Base-by-base conservation (phyloP, 2,329 filamentous ascomycete species). In the Curvularia hawaiiensis region DNA sequence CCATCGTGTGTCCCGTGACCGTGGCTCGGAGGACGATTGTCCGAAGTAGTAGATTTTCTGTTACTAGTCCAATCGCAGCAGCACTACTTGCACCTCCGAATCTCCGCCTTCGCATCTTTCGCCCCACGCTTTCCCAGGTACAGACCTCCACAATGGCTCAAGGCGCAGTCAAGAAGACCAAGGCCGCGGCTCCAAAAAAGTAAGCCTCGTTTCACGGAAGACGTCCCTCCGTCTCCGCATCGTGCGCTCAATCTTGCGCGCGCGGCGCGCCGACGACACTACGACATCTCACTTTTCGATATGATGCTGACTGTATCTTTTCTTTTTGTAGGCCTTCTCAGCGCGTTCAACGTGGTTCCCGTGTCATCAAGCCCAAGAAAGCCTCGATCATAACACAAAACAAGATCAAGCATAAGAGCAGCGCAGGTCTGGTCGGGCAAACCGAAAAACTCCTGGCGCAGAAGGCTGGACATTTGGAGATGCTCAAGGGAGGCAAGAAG, bases 401-500 rank as follows among this genome's bases (percentile, higher is more conserved):
- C 62, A 86, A 86, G 68, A 80, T 89, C 72, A 85, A 83, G 51
- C 89, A 83, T 83, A 89, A 89, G 82, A 80, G 85, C 60, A 82
- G 85, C 0, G 79, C 84, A 0, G 87, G 87, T 0, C 75, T 91
- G 40, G 84, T 83, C 3, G 83, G 83, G 0, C 81, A 85, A 77
- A 91, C 88, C n/a, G 89, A 91, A 70, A 83, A 84, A 59, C 83
- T 82, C 61, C 79, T 91, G 10, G 88, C 88, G 12, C 79, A 85
- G 60, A 85, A 85, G 68, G 88, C 88, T 5, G 89, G 88, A 14
- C 88, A 91, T 80, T 69, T 91, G 69, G 88, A 91, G 74, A 70
- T 91, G 68, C 73, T 91, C 68, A 81, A 81, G 56, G 87, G 87
- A 2, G 88, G 87, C 12, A 90, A 89, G 82, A 88, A 84, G 75